phyloP scores from a whole-genome alignment of 208 protist species.

The Trypanosoma mega region DNA sequence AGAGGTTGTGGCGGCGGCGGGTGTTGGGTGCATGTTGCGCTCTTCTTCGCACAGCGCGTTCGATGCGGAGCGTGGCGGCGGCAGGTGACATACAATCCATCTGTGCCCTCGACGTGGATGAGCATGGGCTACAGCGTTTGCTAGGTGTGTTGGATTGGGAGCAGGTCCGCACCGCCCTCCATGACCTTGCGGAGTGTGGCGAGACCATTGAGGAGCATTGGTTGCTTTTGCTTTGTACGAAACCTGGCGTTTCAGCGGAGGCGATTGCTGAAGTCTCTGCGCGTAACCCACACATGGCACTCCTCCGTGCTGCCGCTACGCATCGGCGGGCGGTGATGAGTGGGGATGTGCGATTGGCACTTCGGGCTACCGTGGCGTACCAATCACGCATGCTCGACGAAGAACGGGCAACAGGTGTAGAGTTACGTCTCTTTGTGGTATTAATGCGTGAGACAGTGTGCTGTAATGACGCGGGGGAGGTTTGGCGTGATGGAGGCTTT shows the following conservation, averaged over 20 bases:
- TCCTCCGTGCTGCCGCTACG: conserved; percentile 13
- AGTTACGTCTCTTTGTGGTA: not conserved
- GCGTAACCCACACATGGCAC: conserved; percentile 6
- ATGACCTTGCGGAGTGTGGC: conserved; percentile 3
- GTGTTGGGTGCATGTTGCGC: conserved; percentile 59
- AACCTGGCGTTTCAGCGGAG: conserved; percentile 16
- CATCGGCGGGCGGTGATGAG: not conserved
- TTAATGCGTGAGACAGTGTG: not conserved
- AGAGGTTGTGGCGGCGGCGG: conserved; percentile 22
- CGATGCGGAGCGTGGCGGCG: conserved; percentile 44
- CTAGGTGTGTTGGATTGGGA: conserved; percentile 44
- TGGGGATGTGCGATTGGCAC: not conserved
- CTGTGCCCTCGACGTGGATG: conserved; percentile 55
- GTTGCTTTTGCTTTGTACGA: conserved; percentile 25
- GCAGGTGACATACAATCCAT: conserved; percentile 31
- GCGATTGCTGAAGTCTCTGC: not conserved
- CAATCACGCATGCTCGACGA: not conserved
- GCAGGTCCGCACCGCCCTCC: conserved; percentile 29
- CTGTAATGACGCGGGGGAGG: no score
- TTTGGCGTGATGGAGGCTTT: conserved; percentile 8
- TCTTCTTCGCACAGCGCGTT: conserved; percentile 38
- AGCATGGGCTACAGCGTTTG: conserved; percentile 66
- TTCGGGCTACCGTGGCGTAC: not conserved
- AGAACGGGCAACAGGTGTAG: not conserved
- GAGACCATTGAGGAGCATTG: conserved; percentile 54